Percentiles rank a stretch among this genome's conserved stretches.
These are phyloP conservation scores for Cantharellus anzutake DNA, from an alignment of 768 basidiomycete species.

Conservation along the genomic window DNA sequence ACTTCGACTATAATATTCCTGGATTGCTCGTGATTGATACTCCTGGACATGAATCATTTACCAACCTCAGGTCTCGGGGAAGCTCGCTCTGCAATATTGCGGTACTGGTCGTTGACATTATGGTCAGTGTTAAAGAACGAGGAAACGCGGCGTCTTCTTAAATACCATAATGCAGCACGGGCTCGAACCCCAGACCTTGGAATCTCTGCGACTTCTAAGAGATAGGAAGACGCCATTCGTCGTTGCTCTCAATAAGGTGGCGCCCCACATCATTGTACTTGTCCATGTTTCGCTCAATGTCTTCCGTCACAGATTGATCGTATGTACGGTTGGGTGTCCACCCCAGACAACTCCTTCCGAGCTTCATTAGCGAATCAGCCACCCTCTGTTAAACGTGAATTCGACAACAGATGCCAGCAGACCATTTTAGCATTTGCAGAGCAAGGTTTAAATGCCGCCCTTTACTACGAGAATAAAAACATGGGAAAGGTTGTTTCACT, in stretches of 20 bases:
- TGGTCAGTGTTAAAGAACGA: constrained; percentile 26
- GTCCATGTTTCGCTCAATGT: constrained; percentile 4
- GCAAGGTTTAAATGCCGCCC: constrained; percentile 83
- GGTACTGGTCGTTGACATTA: constrained; percentile 96
- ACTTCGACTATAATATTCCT: constrained; percentile 81
- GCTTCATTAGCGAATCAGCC: constrained; percentile 77
- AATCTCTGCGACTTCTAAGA: constrained; percentile 78
- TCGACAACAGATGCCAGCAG: constrained; percentile 69
- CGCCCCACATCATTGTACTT: background rate
- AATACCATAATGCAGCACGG: constrained; percentile 44
- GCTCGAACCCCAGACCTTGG: constrained; percentile 92
- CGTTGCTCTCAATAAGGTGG: constrained; percentile 90
- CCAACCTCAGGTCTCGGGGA: constrained; percentile 86
- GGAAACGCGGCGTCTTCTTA: constrained; percentile 8
- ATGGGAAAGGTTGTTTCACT: constrained; percentile 86
- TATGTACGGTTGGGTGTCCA: constrained; percentile 86
- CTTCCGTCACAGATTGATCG: constrained; percentile 66
- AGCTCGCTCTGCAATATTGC: constrained; percentile 97
- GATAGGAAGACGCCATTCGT: constrained; percentile 97
- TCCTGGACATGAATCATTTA: constrained; percentile 98
- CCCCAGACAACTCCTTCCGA: constrained; percentile 79
- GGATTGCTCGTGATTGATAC: constrained; percentile 95
- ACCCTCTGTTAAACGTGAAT: constrained; percentile 68
- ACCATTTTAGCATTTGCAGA: constrained; percentile 92
- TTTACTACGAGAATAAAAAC: constrained; percentile 97